A percentile compares a stretch with the other conserved stretches of the same genome.
phyloP scores from a whole-genome alignment of 768 basidiomycete genomes.

The Termitomyces sp. region DNA sequence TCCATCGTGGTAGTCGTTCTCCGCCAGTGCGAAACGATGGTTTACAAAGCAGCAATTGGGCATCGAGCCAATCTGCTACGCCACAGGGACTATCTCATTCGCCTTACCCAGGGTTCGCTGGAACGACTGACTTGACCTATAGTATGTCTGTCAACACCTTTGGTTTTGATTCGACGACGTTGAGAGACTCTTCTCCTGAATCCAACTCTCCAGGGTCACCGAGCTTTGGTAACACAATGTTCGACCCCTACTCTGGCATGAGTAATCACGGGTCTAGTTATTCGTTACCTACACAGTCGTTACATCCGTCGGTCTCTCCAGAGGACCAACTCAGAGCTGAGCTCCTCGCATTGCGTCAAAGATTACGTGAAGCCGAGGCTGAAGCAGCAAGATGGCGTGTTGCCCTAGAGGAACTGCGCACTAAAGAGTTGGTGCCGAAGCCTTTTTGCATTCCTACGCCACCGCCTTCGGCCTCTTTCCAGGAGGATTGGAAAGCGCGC shows the following conservation, averaged over 20 bases:
- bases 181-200: slow-evolving; percentile 35
- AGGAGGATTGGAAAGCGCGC: slow-evolving; percentile 63
- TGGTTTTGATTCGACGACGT: slow-evolving; percentile 20
- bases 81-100: slow-evolving; percentile 21
- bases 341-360: slow-evolving; percentile 48
- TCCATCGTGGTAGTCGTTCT: slow-evolving; percentile 24
- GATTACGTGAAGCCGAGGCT: slow-evolving; percentile 59
- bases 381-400: slow-evolving; percentile 46
- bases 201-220: slow-evolving; percentile 32
- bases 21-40: slow-evolving; percentile 8
- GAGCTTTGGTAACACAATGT: slow-evolving; percentile 11
- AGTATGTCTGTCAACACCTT: slow-evolving; percentile 17
- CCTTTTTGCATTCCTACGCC: slow-evolving; percentile 18
- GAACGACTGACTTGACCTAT: slow-evolving; percentile 12
- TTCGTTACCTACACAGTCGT: slow-evolving; percentile 9
- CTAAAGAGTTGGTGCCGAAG: not conserved
- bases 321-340: slow-evolving; percentile 40
- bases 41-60: slow-evolving; percentile 5
- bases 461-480: slow-evolving; percentile 43
- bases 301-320: slow-evolving; percentile 17
- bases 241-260: slow-evolving; percentile 10
- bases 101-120: slow-evolving; percentile 21
- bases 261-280: slow-evolving; percentile 13
- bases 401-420: slow-evolving; percentile 22
- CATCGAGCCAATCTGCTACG: slow-evolving; percentile 12